phyloP scores from a whole-genome alignment of 192 early-diverging fungal genomes.

The Diversispora eburnea region DNA sequence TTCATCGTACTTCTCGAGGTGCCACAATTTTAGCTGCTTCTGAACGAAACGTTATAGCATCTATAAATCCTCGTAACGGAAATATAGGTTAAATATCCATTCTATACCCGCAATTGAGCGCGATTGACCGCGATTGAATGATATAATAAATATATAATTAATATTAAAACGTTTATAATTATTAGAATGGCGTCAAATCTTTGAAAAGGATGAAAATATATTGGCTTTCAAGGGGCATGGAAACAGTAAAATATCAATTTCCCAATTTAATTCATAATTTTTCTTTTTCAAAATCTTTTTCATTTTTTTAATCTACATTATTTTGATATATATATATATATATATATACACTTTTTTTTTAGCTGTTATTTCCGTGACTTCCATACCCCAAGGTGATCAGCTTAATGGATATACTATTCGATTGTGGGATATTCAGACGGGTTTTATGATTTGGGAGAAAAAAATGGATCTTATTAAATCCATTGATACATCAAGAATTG shows the following conservation, averaged over 20 bases:
- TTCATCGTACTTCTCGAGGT: constrained; percentile 33
- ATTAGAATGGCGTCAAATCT: constrained; percentile 72
- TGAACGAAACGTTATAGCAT: constrained; percentile 72
- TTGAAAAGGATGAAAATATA: constrained; percentile 58
- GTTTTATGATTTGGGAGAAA: constrained; percentile 36
- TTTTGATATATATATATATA: background rate
- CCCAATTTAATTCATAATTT: background rate
- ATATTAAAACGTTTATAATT: background rate
- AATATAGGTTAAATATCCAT: constrained; percentile 51
- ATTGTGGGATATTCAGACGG: constrained; percentile 38
- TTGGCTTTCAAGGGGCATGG: constrained; percentile 42
- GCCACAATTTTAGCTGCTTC: constrained; percentile 56
- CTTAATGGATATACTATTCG: constrained; percentile 27
- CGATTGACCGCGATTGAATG: background rate
- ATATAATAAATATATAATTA: background rate
- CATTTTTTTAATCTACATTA: constrained; percentile 22
- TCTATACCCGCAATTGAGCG: background rate
- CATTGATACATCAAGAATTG: background rate
- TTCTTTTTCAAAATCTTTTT: no score
- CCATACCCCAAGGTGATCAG: constrained; percentile 22
- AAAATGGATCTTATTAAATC: background rate
- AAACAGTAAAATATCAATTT: constrained; percentile 47
- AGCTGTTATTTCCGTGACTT: constrained; percentile 35
- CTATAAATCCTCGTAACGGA: constrained; percentile 62
- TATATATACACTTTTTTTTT: background rate